phyloP scores from a whole-genome alignment of 805 yeast species.

The Wickerhamomyces kurtzmanii region DNA sequence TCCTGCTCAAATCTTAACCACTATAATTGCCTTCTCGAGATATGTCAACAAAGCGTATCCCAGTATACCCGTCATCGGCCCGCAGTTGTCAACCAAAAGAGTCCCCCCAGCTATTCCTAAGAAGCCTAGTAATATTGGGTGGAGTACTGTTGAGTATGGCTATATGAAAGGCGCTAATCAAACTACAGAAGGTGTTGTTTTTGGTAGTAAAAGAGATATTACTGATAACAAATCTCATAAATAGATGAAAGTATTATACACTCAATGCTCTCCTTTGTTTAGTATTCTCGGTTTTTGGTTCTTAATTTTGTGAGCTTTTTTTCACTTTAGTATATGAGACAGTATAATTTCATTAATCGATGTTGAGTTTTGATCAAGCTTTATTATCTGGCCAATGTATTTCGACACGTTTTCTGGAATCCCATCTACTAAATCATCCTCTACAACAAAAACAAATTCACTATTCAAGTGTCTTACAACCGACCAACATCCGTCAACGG shows the following conservation, averaged over 20 bases:
- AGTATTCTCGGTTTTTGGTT: background rate
- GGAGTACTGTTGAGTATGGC: slow-evolving; percentile 56
- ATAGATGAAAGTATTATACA: background rate
- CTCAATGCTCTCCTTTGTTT: background rate
- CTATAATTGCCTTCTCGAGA: slow-evolving; percentile 66
- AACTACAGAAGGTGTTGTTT: slow-evolving; percentile 39
- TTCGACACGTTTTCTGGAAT: slow-evolving; percentile 21
- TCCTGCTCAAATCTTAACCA: slow-evolving; percentile 69
- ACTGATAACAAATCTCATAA: slow-evolving; percentile 6
- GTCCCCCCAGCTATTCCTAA: slow-evolving; percentile 41
- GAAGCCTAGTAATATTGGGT: slow-evolving; percentile 39
- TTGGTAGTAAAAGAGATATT: slow-evolving; percentile 42
- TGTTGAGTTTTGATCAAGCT: slow-evolving; percentile 12
- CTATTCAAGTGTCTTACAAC: slow-evolving; percentile 42
- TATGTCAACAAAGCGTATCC: slow-evolving; percentile 49
- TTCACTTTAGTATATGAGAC: slow-evolving; percentile 7
- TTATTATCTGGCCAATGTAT: slow-evolving; percentile 16
- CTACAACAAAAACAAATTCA: slow-evolving; percentile 19
- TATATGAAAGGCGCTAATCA: slow-evolving; percentile 50
- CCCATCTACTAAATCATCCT: slow-evolving; percentile 14
- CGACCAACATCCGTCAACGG: slow-evolving; percentile 40
- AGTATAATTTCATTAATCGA: slow-evolving; percentile 14
- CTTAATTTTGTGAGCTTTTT: background rate
- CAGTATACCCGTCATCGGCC: slow-evolving; percentile 45
- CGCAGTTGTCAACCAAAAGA: slow-evolving; percentile 37